These are phyloP conservation scores for Mangifera indica DNA, from an alignment of 345 rosid genomes.

Conservation along the genomic window DNA sequence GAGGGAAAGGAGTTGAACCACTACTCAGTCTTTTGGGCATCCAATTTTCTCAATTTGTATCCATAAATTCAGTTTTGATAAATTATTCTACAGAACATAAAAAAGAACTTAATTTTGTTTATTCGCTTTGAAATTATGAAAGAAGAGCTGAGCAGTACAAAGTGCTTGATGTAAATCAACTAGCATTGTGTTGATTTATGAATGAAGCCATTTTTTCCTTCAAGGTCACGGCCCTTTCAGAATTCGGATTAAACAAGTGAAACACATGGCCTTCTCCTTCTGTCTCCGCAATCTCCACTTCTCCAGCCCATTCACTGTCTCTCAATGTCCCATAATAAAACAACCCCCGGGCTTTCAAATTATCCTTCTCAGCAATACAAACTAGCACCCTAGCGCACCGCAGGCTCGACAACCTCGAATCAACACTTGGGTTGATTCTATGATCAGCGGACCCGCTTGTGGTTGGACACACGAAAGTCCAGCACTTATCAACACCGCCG, in stretches of 20 bases:
- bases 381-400: conserved; percentile 30
- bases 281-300: conserved; percentile 27
- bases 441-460: conserved; percentile 30
- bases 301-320: conserved; percentile 34
- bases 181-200: conserved; percentile 1
- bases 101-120: background rate
- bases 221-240: conserved; percentile 26
- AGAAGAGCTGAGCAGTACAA: too few species aligned
- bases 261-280: conserved; percentile 40
- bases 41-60: too few species aligned
- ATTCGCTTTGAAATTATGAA: too few species aligned
- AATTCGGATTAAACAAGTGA: conserved; percentile 32
- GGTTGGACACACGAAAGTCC: conserved; percentile 29
- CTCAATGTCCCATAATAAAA: conserved; percentile 30
- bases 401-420: conserved; percentile 21
- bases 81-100: too few species aligned
- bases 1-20: too few species aligned
- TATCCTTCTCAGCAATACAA: conserved; percentile 41
- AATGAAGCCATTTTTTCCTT: conserved; percentile 28
- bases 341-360: conserved; percentile 24
- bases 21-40: too few species aligned
- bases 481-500: conserved; percentile 14
- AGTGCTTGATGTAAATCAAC: background rate
- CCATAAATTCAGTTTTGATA: too few species aligned
- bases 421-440: conserved; percentile 33